Conservation (phyloP, 1,284 basidiomycete genomes). For the Tilletia setariae region DNA sequence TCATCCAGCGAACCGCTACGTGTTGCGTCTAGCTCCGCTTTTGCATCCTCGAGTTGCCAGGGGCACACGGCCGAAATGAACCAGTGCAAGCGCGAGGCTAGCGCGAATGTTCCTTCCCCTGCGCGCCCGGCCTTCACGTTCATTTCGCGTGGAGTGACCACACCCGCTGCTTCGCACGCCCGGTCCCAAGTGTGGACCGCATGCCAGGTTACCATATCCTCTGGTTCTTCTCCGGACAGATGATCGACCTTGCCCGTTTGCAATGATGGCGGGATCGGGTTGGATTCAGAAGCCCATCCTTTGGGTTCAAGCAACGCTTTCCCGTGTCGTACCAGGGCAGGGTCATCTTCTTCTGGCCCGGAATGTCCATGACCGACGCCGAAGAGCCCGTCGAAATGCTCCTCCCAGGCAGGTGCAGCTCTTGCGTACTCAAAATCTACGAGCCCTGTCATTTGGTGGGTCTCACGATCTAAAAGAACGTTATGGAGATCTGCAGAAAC, state of each 20-base stretch:
- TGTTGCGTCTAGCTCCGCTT: too few species aligned
- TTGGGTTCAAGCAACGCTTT: not conserved
- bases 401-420: slow-evolving; percentile 2
- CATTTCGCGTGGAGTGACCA: not conserved
- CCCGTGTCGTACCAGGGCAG: not conserved
- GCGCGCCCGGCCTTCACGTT: too few species aligned
- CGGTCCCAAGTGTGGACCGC: not conserved
- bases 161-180: not conserved
- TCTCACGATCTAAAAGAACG: not conserved
- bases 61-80: slow-evolving; percentile 6
- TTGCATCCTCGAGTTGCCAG: not conserved
- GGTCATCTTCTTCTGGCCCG: slow-evolving; percentile 1
- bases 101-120: not conserved
- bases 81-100: not conserved
- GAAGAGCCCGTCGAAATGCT: not conserved
- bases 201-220: not conserved
- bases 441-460: not conserved
- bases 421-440: slow-evolving; percentile 1
- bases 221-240: not conserved
- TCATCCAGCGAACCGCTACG: not conserved
- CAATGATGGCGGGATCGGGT: not conserved
- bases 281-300: not conserved
- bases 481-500: not conserved
- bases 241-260: not conserved
- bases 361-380: not conserved